Percentiles rank a stretch among this genome's conserved stretches.
These are phyloP conservation scores for Biscutella laevigata DNA, from an alignment of 441 rosid genomes.

Conservation along the genomic window DNA sequence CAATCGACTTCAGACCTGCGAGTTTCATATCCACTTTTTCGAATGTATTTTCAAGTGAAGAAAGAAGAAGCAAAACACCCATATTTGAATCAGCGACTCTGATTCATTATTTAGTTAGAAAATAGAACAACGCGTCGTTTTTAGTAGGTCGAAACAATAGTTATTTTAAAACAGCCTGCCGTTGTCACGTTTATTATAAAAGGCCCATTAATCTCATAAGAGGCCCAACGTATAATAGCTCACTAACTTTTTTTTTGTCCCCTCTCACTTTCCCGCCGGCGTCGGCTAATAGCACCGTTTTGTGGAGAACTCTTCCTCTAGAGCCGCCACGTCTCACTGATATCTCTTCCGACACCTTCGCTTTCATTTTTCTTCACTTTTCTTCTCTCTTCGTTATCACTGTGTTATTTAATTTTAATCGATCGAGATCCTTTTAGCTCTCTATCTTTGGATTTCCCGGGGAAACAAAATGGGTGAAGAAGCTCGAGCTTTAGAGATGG, in stretches of 20 bases:
- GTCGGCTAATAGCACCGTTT: slow-evolving; percentile 17
- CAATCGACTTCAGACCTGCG: slow-evolving; percentile 71
- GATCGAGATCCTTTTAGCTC: not conserved
- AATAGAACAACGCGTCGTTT: slow-evolving; percentile 12
- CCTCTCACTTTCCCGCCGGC: slow-evolving; percentile 19
- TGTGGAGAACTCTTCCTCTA: slow-evolving; percentile 8
- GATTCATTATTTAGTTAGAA: not conserved
- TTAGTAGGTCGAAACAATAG: not conserved
- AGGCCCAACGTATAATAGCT: no score
- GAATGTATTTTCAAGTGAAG: slow-evolving; percentile 9
- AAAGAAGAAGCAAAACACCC: not conserved
- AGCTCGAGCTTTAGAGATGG: slow-evolving; percentile 15
- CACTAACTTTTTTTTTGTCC: not conserved
- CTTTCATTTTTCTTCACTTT: not conserved
- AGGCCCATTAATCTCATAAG: slow-evolving; percentile 10
- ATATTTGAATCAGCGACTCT: slow-evolving; percentile 10
- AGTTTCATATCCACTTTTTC: slow-evolving; percentile 56
- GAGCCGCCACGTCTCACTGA: slow-evolving; percentile 15
- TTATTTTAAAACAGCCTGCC: slow-evolving; percentile 1
- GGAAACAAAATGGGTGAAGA: slow-evolving; percentile 23
- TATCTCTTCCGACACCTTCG: slow-evolving; percentile 5
- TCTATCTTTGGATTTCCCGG: not conserved
- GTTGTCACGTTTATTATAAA: not conserved
- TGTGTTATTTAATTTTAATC: not conserved
- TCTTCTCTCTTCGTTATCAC: not conserved